Evolutionary conservation across 768 basidiomycete genomes (phyloP).

Genomic region (Mrakia gelida): DNA sequence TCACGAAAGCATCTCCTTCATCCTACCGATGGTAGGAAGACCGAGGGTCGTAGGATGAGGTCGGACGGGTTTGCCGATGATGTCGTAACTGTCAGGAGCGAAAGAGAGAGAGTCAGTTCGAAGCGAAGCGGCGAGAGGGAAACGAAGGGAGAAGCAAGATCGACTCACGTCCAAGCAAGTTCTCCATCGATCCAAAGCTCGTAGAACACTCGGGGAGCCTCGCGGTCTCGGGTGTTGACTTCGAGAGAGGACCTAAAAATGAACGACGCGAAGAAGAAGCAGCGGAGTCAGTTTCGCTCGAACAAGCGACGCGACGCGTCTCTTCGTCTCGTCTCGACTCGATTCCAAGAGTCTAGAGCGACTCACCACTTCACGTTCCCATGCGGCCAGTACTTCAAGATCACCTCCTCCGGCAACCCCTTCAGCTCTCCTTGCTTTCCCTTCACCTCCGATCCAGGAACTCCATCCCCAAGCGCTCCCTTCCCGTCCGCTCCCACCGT

Average conservation of each 20-base stretch:
- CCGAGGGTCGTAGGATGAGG: not conserved
- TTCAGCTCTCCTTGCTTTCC: conserved; percentile 36
- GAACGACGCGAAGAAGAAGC: not conserved
- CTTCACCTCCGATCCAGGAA: conserved; percentile 39
- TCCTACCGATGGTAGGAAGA: conserved; percentile 23
- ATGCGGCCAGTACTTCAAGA: conserved; percentile 36
- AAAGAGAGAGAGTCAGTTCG: not conserved
- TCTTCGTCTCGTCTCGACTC: not conserved
- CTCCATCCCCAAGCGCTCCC: not conserved
- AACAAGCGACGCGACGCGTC: too few relatives aligned
- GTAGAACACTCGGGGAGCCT: conserved; percentile 52
- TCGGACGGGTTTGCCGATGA: conserved; percentile 36
- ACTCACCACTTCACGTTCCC: conserved; percentile 3
- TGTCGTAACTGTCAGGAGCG: conserved; percentile 26
- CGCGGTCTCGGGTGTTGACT: conserved; percentile 58
- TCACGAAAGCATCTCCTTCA: conserved; percentile 27
- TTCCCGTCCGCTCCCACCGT: conserved; percentile 8
- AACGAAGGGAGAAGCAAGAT: not conserved
- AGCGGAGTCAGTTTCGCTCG: not conserved
- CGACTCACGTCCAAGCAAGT: conserved; percentile 18
- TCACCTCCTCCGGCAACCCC: conserved; percentile 36
- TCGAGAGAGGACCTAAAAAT: conserved; percentile 55
- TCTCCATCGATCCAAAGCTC: conserved; percentile 23
- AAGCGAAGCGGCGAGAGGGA: too few relatives aligned
- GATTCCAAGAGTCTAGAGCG: not conserved